A percentile compares a stretch with the other conserved stretches of the same genome.
Conservation (phyloP, 2,329 filamentous ascomycete species). For the Monilinia fructigena region DNA sequence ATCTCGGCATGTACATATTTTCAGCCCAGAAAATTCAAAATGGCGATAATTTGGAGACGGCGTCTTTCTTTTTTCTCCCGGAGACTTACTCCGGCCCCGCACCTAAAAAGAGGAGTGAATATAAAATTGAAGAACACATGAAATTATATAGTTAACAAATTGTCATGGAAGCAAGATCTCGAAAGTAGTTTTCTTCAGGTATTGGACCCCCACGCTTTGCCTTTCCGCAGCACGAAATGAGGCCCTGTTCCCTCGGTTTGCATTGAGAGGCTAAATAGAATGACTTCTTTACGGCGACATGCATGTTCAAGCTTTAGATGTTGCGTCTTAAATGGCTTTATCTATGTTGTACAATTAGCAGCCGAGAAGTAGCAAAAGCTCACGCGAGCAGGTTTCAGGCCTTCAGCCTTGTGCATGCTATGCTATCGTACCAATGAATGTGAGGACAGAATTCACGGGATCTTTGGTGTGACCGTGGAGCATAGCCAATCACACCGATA, state of each 20-base stretch:
- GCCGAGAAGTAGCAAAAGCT: constrained; percentile 9
- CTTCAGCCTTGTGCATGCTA: constrained; percentile 7
- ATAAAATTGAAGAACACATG: not conserved
- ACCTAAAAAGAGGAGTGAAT: not conserved
- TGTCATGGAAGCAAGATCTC: not conserved
- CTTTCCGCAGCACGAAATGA: not conserved
- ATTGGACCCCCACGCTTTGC: constrained; percentile 3
- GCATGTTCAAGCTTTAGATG: not conserved
- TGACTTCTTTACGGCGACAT: constrained; percentile 3
- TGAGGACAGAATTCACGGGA: not conserved
- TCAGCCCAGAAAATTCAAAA: not conserved
- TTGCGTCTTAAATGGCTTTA: not conserved
- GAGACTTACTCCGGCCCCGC: not conserved
- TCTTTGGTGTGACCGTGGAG: not conserved
- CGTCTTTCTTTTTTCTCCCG: not conserved
- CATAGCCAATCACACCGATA: not conserved
- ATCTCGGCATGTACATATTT: not conserved
- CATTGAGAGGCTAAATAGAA: not conserved
- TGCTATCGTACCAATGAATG: constrained; percentile 7
- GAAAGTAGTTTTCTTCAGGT: not conserved
- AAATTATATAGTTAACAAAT: constrained; percentile 8
- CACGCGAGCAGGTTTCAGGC: constrained; percentile 9
- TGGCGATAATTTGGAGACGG: constrained; percentile 7
- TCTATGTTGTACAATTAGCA: not conserved
- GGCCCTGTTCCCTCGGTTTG: not conserved